Base-by-base conservation (phyloP, 2,329 filamentous ascomycete genomes). In the Paraphaeosphaeria minitans region DNA sequence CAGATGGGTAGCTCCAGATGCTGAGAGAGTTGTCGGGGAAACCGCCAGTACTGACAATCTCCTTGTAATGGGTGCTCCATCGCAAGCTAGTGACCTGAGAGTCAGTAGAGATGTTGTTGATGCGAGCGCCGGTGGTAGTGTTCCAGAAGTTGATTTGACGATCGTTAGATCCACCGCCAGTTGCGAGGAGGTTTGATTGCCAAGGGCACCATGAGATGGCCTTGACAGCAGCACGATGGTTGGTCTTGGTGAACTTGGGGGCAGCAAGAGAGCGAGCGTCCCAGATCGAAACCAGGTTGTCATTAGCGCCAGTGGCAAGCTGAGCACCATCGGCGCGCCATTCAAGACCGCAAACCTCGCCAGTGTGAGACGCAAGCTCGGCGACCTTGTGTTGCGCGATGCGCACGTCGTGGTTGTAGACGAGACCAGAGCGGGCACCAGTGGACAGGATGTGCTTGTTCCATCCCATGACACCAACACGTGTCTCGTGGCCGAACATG, bases 141-240 rank as follows among this genome's bases (percentile, higher is more conserved):
- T 99, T 99, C 95, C 95, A 99, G 87, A 99, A 99, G 84, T 99
- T 95, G 79, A 99, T 99, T 81, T 97, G 91, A 69, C 93, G 91
- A 77, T 99, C 95, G 79, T 97, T 96, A 45, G 92, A 96, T 68
- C 95, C 95, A 74, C 95, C 95, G 57, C 95, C 95, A 45, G 95
- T 98, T 58, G 95, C 95, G 49, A 99, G 89, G 51, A 98, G 88
- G 84, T 97, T 98, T 79, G 92, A 88, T 82, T 97, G 95, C 95
- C 95, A 99, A 45, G 95, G 95, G 84, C 95, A 99, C 95, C 95
- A 99, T 64, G 93, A 91, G 47, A 99, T 87, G 59, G 95, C 95
- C 87, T 99, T 99, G 81, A 99, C 93, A 46, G 95, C 95, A 57
- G 95, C 95, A 80, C 95, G 95, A 85, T 99, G 95, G 85, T 99